phyloP scores from a whole-genome alignment of 106 monocot genomes.

The Allium cepa region DNA sequence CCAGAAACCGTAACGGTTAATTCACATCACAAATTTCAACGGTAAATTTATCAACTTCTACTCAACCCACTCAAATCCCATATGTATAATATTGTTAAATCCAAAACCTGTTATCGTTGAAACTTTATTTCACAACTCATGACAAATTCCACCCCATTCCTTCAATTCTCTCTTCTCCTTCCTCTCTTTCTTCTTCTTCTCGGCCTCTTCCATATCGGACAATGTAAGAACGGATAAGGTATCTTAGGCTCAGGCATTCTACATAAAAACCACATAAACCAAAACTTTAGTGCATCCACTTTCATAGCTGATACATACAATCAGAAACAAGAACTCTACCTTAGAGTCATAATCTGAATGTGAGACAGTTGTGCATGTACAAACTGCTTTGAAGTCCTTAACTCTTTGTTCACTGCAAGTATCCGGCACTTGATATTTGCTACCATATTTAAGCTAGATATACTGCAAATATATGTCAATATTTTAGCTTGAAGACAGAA shows the following conservation, averaged over 20 bases:
- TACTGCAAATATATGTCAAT: conserved; percentile 11
- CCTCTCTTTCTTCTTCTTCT: conserved; percentile 18
- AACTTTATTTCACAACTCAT: no score
- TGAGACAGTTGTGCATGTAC: conserved; percentile 42
- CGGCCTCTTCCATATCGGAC: conserved; percentile 29
- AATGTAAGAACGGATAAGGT: conserved; percentile 30
- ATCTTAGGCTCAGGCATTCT: conserved; percentile 23
- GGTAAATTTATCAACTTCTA: no score
- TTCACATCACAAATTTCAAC: no score
- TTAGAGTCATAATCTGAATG: conserved; percentile 29
- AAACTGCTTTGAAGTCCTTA: conserved; percentile 14
- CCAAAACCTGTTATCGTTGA: no score
- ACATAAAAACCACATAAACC: background rate
- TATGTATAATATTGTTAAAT: no score
- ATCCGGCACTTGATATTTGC: conserved; percentile 37
- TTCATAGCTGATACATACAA: no score
- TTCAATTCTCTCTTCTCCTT: background rate
- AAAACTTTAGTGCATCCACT: no score
- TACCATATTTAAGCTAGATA: background rate
- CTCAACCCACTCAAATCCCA: no score
- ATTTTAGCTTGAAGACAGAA: no score
- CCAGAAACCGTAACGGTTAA: no score
- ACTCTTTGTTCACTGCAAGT: conserved; percentile 40
- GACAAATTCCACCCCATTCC: no score
- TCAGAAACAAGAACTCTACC: conserved; percentile 14